Evolutionary conservation across 148 eudicot genomes (phyloP).

Genomic region (Bassia scoparia): DNA sequence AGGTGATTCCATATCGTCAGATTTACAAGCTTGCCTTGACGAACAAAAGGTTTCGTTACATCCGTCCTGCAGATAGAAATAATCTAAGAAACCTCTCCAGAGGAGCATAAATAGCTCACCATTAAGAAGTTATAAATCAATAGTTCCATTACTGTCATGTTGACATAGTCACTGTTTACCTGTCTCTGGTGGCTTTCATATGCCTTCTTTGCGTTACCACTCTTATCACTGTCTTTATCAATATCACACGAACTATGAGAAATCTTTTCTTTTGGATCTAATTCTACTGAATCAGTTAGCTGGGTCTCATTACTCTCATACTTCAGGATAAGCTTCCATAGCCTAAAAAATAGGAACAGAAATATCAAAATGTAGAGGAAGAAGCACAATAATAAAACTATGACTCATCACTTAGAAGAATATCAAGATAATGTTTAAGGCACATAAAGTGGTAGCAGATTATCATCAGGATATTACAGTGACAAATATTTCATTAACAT

Average conservation of each 20-base stretch:
- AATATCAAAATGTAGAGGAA: not conserved
- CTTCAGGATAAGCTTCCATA: constrained; percentile 37
- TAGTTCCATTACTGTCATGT: constrained; percentile 14
- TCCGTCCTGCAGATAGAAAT: constrained; percentile 6
- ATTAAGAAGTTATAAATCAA: not conserved
- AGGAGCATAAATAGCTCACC: not conserved
- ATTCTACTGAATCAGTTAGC: constrained; percentile 9
- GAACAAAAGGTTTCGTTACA: not conserved
- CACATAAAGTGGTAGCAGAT: not conserved
- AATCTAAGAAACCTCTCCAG: not conserved
- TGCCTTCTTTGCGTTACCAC: not conserved
- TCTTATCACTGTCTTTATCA: not conserved
- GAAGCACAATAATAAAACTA: constrained; percentile 7
- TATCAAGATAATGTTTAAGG: too few species aligned
- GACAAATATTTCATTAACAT: not conserved
- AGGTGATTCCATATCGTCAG: not conserved
- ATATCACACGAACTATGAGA: not conserved
- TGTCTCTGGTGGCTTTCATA: not conserved
- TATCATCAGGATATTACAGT: not conserved
- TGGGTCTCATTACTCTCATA: constrained; percentile 22
- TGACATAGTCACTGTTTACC: constrained; percentile 4
- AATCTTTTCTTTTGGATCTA: constrained; percentile 13
- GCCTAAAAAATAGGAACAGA: constrained; percentile 26
- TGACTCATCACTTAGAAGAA: not conserved
- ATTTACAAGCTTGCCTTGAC: constrained; percentile 6